A percentile compares a stretch with the other conserved stretches of the same genome.
phyloP scores from a whole-genome alignment of 768 basidiomycete species.

The Phanerochaete sordida region DNA sequence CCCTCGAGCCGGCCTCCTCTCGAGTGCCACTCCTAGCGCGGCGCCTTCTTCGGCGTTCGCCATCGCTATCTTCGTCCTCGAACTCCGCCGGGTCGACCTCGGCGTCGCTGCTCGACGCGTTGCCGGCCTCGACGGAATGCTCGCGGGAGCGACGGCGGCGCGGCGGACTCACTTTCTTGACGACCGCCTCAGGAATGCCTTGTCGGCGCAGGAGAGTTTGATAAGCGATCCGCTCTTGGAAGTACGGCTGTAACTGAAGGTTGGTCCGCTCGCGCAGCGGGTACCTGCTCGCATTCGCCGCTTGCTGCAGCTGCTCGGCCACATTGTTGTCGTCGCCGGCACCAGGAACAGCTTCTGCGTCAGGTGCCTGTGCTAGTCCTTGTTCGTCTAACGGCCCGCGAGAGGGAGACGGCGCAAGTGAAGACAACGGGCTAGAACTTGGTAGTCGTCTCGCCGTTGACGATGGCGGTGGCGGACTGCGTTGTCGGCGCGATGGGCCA shows the following conservation, averaged over 20 bases:
- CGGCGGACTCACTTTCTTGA: conserved; percentile 43
- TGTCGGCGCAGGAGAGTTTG: conserved; percentile 45
- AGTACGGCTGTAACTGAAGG: conserved; percentile 61
- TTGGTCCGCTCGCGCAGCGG: conserved; percentile 51
- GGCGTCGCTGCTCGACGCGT: conserved; percentile 5
- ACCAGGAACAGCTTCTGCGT: too few relatives aligned
- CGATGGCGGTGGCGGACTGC: neutral
- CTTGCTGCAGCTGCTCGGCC: neutral
- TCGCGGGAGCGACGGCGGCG: conserved; percentile 12
- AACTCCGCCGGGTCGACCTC: conserved; percentile 10
- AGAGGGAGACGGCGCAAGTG: too few relatives aligned
- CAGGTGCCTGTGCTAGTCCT: too few relatives aligned
- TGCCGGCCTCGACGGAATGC: neutral
- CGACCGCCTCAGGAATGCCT: conserved; percentile 64
- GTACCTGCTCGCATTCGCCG: conserved; percentile 33
- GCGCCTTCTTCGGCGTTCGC: neutral
- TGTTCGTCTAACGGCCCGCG: too few relatives aligned
- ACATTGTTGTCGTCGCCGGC: too few relatives aligned
- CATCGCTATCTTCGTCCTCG: conserved; percentile 5
- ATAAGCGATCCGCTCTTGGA: conserved; percentile 51
- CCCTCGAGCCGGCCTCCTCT: neutral
- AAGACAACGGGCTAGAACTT: neutral
- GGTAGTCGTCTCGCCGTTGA: neutral
- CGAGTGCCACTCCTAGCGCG: neutral
- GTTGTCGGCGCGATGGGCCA: neutral